These are phyloP conservation scores for Yarrowia bubula DNA, from an alignment of 805 yeast genomes.

Conservation along the genomic window DNA sequence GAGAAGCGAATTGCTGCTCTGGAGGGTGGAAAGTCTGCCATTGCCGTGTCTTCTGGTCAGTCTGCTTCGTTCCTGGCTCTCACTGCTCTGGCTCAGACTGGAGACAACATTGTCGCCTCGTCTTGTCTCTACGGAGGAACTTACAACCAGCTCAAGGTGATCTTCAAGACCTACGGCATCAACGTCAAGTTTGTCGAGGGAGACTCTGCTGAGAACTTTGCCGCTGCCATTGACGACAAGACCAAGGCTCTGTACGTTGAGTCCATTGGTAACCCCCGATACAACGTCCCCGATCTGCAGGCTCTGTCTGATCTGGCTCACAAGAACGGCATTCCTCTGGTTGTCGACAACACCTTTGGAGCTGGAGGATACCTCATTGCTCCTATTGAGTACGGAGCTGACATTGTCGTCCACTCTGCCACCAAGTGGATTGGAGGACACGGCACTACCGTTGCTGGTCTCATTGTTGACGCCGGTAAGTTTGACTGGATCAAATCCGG, in stretches of 20 bases:
- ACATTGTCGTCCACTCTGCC: conserved; percentile 88
- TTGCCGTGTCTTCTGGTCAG: conserved; percentile 93
- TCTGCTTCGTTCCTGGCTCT: conserved; percentile 90
- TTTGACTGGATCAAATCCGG: conserved; percentile 86
- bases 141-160: conserved; percentile 89
- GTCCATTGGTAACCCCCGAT: conserved; percentile 89
- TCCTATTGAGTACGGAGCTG: conserved; percentile 88
- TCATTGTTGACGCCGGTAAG: conserved; percentile 83
- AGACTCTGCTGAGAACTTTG: conserved; percentile 70
- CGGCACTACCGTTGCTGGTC: conserved; percentile 93
- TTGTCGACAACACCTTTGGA: conserved; percentile 95
- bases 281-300: conserved; percentile 89
- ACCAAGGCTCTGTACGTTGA: conserved; percentile 90
- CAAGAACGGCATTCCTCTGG: conserved; percentile 81
- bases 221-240: conserved; percentile 68
- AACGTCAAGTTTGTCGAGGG: conserved; percentile 83
- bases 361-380: conserved; percentile 88
- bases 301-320: conserved; percentile 73
- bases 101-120: conserved; percentile 87
- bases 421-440: conserved; percentile 99
- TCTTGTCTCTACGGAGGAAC: conserved; percentile 94
- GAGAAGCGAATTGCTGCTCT: conserved; percentile 90
- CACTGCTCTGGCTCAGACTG: conserved; percentile 77
- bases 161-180: conserved; percentile 85
- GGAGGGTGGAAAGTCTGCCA: conserved; percentile 88